These are phyloP conservation scores for Fusarium penzigii DNA, from an alignment of 2,329 filamentous ascomycete genomes.

Conservation along the genomic window DNA sequence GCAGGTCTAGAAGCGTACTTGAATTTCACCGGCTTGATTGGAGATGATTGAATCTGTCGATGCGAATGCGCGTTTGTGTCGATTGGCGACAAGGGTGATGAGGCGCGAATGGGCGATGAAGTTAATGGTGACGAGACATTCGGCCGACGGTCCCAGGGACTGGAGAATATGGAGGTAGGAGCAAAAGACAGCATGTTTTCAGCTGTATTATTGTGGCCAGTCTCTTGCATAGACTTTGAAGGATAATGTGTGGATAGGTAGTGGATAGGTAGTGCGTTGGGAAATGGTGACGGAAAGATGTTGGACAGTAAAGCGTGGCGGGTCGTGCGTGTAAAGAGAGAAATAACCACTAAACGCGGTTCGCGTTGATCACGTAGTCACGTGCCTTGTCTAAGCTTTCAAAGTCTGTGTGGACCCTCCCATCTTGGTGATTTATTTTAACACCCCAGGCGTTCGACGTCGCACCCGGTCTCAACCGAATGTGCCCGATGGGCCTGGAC, in stretches of 20 bases:
- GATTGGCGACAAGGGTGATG: slow-evolving; percentile 47
- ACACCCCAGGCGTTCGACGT: slow-evolving; percentile 11
- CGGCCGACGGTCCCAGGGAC: slow-evolving; percentile 48
- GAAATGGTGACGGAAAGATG: slow-evolving; percentile 6
- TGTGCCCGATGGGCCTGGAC: slow-evolving; percentile 7
- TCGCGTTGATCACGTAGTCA: slow-evolving; percentile 31
- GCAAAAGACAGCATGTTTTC: slow-evolving; percentile 45
- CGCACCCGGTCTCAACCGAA: slow-evolving; percentile 29
- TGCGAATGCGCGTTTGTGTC: slow-evolving; percentile 43
- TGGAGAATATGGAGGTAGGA: slow-evolving; percentile 45
- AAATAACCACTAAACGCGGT: slow-evolving; percentile 25
- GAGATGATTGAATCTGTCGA: slow-evolving; percentile 48
- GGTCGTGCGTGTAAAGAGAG: slow-evolving; percentile 21
- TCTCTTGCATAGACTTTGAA: slow-evolving; percentile 33
- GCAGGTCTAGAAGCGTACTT: slow-evolving; percentile 56
- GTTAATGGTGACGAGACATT: slow-evolving; percentile 47
- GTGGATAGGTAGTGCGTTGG: background rate
- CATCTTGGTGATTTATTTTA: background rate
- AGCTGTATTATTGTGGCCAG: slow-evolving; percentile 29
- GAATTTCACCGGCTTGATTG: slow-evolving; percentile 42
- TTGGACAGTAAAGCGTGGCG: slow-evolving; percentile 2
- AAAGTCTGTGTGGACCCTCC: slow-evolving; percentile 3
- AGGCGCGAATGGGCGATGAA: slow-evolving; percentile 58
- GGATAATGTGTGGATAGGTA: no score
- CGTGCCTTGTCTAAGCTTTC: slow-evolving; percentile 22